These are phyloP conservation scores for Calonectria montana DNA, from an alignment of 2,329 filamentous ascomycete genomes.

Conservation along the genomic window DNA sequence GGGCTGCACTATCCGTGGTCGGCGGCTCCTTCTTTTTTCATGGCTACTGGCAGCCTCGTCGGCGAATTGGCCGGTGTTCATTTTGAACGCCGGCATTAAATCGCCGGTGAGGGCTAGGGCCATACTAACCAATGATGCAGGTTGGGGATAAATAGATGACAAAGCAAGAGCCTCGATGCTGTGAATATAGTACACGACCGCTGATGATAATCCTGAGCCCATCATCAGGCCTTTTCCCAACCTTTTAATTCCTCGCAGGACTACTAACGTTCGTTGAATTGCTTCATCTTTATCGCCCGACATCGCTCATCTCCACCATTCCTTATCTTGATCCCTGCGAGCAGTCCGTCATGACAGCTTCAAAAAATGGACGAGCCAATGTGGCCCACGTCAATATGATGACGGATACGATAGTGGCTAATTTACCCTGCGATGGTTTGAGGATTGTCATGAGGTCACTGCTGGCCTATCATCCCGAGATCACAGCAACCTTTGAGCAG, in stretches of 20 bases:
- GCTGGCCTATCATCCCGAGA: slow-evolving; percentile 13
- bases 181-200: background rate
- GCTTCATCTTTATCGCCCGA: background rate
- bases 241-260: background rate
- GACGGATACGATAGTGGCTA: slow-evolving; percentile 58
- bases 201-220: background rate
- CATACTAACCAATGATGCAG: background rate
- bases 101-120: background rate
- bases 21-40: background rate
- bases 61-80: background rate
- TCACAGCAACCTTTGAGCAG: slow-evolving; percentile 12
- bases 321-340: background rate
- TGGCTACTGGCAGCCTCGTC: background rate
- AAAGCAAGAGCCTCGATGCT: background rate
- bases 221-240: background rate
- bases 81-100: background rate
- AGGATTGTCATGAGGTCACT: slow-evolving; percentile 47
- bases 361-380: slow-evolving; percentile 26
- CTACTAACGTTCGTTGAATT: background rate
- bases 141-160: slow-evolving; percentile 5
- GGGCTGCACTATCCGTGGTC: background rate
- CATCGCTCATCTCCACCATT: background rate
- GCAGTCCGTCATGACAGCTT: background rate
- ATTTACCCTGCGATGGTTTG: slow-evolving; percentile 52
- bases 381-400: slow-evolving; percentile 59